phyloP scores from a whole-genome alignment of 1,139 yeast species.

The Blastobotrys persicus region DNA sequence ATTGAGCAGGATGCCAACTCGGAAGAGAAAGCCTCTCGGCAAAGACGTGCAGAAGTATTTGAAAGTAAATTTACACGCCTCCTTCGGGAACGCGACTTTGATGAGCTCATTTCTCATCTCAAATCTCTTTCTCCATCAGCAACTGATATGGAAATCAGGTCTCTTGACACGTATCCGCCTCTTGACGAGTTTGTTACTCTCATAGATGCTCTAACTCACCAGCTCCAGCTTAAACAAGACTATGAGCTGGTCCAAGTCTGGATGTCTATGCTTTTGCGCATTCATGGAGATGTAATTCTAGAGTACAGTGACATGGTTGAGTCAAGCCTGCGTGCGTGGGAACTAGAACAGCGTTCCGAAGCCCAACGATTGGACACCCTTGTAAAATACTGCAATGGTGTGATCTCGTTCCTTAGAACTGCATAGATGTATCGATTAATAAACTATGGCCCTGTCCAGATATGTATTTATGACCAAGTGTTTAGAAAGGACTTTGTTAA shows the following conservation, averaged over 20 bases:
- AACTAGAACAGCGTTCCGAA: slow-evolving; percentile 43
- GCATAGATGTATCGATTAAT: slow-evolving; percentile 25
- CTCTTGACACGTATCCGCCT: slow-evolving; percentile 64
- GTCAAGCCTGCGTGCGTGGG: slow-evolving; percentile 51
- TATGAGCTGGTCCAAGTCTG: slow-evolving; percentile 76
- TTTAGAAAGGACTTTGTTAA: not conserved
- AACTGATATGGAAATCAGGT: slow-evolving; percentile 82
- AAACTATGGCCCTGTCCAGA: not conserved
- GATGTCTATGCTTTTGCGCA: slow-evolving; percentile 67
- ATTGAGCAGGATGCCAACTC: slow-evolving; percentile 15
- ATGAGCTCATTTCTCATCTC: slow-evolving; percentile 53
- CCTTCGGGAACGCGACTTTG: slow-evolving; percentile 53
- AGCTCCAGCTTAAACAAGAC: slow-evolving; percentile 56
- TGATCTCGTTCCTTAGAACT: slow-evolving; percentile 56
- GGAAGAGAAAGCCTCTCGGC: slow-evolving; percentile 37
- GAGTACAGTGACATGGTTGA: slow-evolving; percentile 23
- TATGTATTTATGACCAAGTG: not conserved
- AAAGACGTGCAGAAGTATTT: slow-evolving; percentile 50
- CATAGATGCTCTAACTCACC: slow-evolving; percentile 60
- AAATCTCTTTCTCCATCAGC: slow-evolving; percentile 70
- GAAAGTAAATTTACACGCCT: slow-evolving; percentile 64
- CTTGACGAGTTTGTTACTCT: slow-evolving; percentile 63
- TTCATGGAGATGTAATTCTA: slow-evolving; percentile 80
- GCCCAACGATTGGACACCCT: slow-evolving; percentile 60
- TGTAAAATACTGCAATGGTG: slow-evolving; percentile 82